phyloP scores from a whole-genome alignment of 768 basidiomycete genomes.

The Leccinum truebloodii region DNA sequence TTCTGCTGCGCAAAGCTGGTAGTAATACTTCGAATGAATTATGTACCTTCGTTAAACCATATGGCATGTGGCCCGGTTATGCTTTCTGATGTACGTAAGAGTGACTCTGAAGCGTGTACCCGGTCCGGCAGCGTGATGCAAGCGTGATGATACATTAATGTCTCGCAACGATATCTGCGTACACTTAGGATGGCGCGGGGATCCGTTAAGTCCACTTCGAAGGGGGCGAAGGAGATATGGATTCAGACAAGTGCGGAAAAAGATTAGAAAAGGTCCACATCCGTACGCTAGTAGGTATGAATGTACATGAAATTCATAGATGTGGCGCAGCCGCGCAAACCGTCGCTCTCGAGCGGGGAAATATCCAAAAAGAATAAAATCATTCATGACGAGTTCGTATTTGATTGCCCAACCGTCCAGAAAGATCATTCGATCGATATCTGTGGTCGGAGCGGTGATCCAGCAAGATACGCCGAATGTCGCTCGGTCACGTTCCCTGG shows the following conservation, averaged over 20 bases:
- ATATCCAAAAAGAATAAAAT: conserved; percentile 4
- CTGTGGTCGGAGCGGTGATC: conserved; percentile 52
- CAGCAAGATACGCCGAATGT: conserved; percentile 34
- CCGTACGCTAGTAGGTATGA: conserved; percentile 18
- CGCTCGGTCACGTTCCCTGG: conserved; percentile 48
- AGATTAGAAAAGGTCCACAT: conserved; percentile 9
- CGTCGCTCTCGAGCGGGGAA: neutral
- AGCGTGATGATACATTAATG: no score
- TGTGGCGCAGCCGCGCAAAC: neutral
- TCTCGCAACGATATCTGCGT: neutral
- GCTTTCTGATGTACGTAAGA: no score
- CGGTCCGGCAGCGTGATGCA: no score
- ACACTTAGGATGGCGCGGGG: no score
- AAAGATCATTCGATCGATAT: conserved; percentile 73
- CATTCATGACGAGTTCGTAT: conserved; percentile 2
- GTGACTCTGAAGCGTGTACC: no score
- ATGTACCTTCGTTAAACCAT: neutral
- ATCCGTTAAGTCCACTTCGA: neutral
- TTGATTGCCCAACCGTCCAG: neutral
- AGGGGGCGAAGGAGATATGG: conserved; percentile 2
- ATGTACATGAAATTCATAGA: conserved; percentile 13
- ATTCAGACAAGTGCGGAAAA: conserved; percentile 9
- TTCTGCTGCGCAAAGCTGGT: neutral
- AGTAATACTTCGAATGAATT: neutral
- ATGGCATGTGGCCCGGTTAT: neutral